Evolutionary conservation across 768 basidiomycete genomes (phyloP).

Genomic region (Lactarius hatsudake): DNA sequence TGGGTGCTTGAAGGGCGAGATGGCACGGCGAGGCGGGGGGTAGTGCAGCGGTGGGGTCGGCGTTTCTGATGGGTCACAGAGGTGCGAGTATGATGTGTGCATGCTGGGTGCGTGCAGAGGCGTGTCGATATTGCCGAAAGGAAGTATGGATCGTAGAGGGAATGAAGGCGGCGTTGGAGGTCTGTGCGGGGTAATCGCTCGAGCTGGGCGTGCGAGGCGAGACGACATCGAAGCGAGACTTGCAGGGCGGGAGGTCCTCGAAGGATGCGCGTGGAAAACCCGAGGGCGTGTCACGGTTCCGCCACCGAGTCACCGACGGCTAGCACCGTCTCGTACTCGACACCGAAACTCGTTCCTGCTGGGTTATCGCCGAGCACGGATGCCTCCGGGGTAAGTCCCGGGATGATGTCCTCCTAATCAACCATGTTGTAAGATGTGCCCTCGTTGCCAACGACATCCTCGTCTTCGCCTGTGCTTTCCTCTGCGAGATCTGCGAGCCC

Average conservation of each 20-base stretch:
- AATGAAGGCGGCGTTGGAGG: constrained; percentile 17
- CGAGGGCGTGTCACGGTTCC: constrained; percentile 79
- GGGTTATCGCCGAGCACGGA: constrained; percentile 37
- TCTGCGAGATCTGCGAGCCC: constrained; percentile 78
- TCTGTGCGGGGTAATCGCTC: background rate
- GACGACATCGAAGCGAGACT: constrained; percentile 21
- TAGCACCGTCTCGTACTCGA: constrained; percentile 84
- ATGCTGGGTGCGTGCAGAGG: constrained; percentile 9
- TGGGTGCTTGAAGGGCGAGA: constrained; percentile 52
- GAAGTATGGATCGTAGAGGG: constrained; percentile 22
- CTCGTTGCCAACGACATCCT: constrained; percentile 38
- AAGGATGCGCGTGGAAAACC: constrained; percentile 79
- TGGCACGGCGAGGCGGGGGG: constrained; percentile 36
- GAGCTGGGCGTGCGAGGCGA: constrained; percentile 14
- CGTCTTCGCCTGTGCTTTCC: constrained; percentile 48
- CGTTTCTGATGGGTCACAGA: constrained; percentile 27
- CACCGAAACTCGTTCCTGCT: constrained; percentile 42
- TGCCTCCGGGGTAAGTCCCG: constrained; percentile 45
- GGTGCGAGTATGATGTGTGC: background rate
- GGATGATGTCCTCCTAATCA: constrained; percentile 65
- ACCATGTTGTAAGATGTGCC: constrained; percentile 57
- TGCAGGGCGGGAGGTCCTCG: constrained; percentile 37
- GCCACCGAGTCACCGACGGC: constrained; percentile 92
- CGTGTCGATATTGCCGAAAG: background rate
- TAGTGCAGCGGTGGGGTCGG: constrained; percentile 32